These are phyloP conservation scores for Penicillium sp. DNA, from an alignment of 2,329 filamentous ascomycete species.

Conservation along the genomic window DNA sequence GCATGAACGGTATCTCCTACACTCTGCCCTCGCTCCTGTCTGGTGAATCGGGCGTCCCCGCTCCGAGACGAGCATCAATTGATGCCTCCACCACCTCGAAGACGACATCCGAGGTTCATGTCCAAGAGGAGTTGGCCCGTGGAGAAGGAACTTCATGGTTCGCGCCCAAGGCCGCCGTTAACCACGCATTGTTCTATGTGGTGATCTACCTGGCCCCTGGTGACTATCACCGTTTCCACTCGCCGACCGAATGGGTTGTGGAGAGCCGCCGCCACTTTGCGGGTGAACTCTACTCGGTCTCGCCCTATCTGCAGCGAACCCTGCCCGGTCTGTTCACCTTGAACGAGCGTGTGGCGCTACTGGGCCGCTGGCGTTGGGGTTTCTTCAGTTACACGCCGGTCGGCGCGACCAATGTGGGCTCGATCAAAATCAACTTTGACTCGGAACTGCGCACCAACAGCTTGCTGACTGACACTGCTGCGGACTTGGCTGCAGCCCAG, in stretches of 20 bases:
- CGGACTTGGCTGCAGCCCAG: constrained; percentile 82
- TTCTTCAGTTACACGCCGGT: constrained; percentile 98
- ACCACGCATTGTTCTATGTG: constrained; percentile 81
- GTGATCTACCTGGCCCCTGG: constrained; percentile 96
- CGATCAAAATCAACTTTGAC: constrained; percentile 97
- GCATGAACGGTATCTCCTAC: constrained; percentile 93
- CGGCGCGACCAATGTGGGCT: constrained; percentile 95
- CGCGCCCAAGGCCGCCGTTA: constrained; percentile 65
- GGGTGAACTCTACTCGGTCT: constrained; percentile 93
- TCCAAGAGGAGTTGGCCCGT: constrained; percentile 80
- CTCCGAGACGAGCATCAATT: constrained; percentile 60
- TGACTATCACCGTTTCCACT: constrained; percentile 98
- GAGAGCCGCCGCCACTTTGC: constrained; percentile 96
- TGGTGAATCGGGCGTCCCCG: constrained; percentile 59
- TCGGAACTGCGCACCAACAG: constrained; percentile 90
- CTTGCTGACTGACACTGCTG: constrained; percentile 88
- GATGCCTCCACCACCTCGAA: constrained; percentile 76
- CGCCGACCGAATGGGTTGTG: constrained; percentile 92
- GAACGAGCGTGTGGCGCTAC: constrained; percentile 91
- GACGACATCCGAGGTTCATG: constrained; percentile 77
- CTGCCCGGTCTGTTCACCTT: constrained; percentile 93
- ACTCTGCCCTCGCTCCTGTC: constrained; percentile 87
- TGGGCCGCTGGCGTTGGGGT: constrained; percentile 94
- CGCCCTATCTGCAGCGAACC: constrained; percentile 90
- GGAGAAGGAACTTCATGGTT: constrained; percentile 71